phyloP scores from a whole-genome alignment of 495 filamentous ascomycete species.

The Aspergillus panamensis region DNA sequence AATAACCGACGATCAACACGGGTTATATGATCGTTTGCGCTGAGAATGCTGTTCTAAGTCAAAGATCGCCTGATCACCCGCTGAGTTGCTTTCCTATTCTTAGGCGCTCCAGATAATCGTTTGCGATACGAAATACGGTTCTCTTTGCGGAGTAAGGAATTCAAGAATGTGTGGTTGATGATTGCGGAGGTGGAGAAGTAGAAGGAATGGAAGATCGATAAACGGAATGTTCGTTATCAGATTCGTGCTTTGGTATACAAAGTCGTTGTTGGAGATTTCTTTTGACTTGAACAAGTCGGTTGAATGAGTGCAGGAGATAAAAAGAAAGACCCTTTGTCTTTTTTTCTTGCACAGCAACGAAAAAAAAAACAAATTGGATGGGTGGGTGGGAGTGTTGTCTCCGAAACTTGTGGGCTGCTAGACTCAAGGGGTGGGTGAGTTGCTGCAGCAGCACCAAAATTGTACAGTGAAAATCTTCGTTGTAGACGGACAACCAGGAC shows the following conservation, averaged over 20 bases:
- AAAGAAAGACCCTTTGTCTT: background rate
- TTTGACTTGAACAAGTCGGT: background rate
- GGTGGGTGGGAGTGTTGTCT: constrained; percentile 10
- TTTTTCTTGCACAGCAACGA: constrained; percentile 29
- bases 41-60: constrained; percentile 11
- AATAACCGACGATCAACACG: background rate
- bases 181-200: constrained; percentile 32
- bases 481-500: constrained; percentile 41
- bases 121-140: constrained; percentile 15
- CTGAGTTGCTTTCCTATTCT: constrained; percentile 23
- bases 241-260: constrained; percentile 13
- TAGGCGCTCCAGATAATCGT: constrained; percentile 10
- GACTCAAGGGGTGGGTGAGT: constrained; percentile 24
- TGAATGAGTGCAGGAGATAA: constrained; percentile 18
- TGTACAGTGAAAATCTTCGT: constrained; percentile 20
- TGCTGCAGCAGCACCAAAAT: constrained; percentile 25
- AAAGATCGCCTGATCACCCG: constrained; percentile 1
- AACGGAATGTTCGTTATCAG: constrained; percentile 35
- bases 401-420: constrained; percentile 17
- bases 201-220: constrained; percentile 34
- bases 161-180: constrained; percentile 32
- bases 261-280: constrained; percentile 2
- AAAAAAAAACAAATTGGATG: constrained; percentile 19
- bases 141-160: constrained; percentile 15
- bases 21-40: constrained; percentile 16